Base-by-base conservation (phyloP, 2,329 filamentous ascomycete genomes). In the Penicillium sclerotigenum region DNA sequence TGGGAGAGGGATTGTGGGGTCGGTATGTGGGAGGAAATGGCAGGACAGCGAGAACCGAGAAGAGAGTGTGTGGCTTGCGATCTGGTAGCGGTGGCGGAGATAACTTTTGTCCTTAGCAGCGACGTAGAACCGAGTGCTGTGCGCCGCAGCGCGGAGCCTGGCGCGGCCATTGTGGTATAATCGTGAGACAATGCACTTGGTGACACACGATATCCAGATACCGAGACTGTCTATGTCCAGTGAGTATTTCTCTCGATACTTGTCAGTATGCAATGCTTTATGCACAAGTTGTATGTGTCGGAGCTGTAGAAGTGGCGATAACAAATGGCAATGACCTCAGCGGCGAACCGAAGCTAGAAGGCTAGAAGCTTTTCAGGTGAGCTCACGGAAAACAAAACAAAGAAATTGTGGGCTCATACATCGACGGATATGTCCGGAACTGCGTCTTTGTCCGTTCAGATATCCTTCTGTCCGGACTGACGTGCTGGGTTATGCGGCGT, bases 401-500 rank as follows among this genome's bases (percentile, higher is more conserved):
- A 31, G 13, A 40, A 33, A 24, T 43, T 29, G 14, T 31, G 16
- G 18, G 14, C 5, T 58, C 47, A 49, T 57, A 50, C 41, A 34
- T 40, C 5, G 36, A 31, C 33, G 47, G 50, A 13, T 47, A 33
- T 40, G 7, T 45, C 31, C 49, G 34, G 28, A 31, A 18, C 9
- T 33, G 16, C 31, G 43, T 14, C n/a, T 53, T 59, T 55, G 56
- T 64, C 60, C 58, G 4, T 34, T 36, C n/a, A 56, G 11, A 43
- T 33, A 58, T 65, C 63, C 61, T 51, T 61, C 57, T 58, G 62
- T 61, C 64, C 64, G 62, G 37, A 43, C 16, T 26, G 42, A 61
- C 61, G 74, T 76, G 69, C 71, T 77, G 73, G 70, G 71, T 66
- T 75, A 75, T 77, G 72, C 74, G 47, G 74, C 74, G 74, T 77